A percentile compares a stretch with the other conserved stretches of the same genome.
phyloP scores from a whole-genome alignment of 108 stramenopile species.

The Cyclotella atomus region DNA sequence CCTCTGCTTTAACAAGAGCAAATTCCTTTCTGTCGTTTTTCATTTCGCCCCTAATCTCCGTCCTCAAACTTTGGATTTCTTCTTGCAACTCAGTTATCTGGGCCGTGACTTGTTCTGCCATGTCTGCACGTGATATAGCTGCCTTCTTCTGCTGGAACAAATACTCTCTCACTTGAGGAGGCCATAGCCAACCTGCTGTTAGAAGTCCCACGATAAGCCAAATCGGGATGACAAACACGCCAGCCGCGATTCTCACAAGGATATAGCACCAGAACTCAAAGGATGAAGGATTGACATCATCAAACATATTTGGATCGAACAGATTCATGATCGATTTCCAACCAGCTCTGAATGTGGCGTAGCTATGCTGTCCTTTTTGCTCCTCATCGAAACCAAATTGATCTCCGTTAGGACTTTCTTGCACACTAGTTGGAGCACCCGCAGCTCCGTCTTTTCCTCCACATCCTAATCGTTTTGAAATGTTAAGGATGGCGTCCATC shows the following conservation, averaged over 20 bases:
- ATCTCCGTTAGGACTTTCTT: slow-evolving; percentile 34
- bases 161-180: slow-evolving; percentile 55
- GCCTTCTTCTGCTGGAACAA: slow-evolving; percentile 51
- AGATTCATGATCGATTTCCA: slow-evolving; percentile 54
- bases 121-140: slow-evolving; percentile 66
- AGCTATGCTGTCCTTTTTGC: slow-evolving; percentile 11
- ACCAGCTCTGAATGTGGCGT: slow-evolving; percentile 22
- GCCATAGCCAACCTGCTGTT: slow-evolving; percentile 59
- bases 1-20: slow-evolving; percentile 63
- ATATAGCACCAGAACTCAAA: slow-evolving; percentile 57
- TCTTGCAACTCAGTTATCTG: slow-evolving; percentile 68
- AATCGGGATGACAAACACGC: slow-evolving; percentile 48
- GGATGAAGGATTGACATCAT: slow-evolving; percentile 36
- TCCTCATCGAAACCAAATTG: slow-evolving; percentile 20
- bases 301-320: slow-evolving; percentile 48
- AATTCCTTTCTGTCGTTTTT: slow-evolving; percentile 74
- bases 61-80: slow-evolving; percentile 63
- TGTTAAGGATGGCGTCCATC: slow-evolving; percentile 58
- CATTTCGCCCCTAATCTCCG: slow-evolving; percentile 74
- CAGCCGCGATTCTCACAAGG: slow-evolving; percentile 32
- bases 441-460: slow-evolving; percentile 19
- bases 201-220: slow-evolving; percentile 54
- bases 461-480: slow-evolving; percentile 28
- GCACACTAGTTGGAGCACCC: slow-evolving; percentile 29
- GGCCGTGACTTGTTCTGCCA: slow-evolving; percentile 68